These are phyloP conservation scores for Aphanomyces cochlioides DNA, from an alignment of 352 stramenopile genomes.

Conservation along the genomic window DNA sequence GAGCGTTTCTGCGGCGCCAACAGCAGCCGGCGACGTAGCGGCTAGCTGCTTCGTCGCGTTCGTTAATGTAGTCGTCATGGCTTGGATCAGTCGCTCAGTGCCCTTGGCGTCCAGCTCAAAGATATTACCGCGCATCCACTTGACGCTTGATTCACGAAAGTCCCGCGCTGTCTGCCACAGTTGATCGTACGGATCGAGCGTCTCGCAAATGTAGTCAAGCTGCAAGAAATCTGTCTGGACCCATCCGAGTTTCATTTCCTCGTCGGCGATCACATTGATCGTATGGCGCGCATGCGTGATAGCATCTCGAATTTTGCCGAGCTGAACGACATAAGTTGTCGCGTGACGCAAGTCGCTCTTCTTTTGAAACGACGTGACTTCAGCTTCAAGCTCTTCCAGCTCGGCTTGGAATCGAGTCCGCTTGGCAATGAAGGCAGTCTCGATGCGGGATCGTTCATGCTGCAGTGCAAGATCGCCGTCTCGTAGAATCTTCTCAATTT, in stretches of 20 bases:
- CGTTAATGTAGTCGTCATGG: constrained; percentile 53
- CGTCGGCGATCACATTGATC: constrained; percentile 51
- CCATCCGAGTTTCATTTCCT: constrained; percentile 68
- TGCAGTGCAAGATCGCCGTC: constrained; percentile 55
- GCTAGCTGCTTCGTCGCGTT: constrained; percentile 58
- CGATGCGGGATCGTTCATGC: constrained; percentile 59
- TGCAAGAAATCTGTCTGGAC: constrained; percentile 65
- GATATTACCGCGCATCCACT: constrained; percentile 59
- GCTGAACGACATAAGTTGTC: constrained; percentile 69
- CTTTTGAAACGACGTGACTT: constrained; percentile 66
- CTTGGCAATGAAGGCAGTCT: constrained; percentile 66
- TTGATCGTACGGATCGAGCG: constrained; percentile 71
- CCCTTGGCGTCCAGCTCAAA: constrained; percentile 58
- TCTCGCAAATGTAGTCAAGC: constrained; percentile 68
- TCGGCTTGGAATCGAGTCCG: constrained; percentile 64
- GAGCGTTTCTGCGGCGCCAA: constrained; percentile 63
- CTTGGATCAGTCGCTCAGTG: constrained; percentile 38
- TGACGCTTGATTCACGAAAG: constrained; percentile 66
- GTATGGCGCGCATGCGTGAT: constrained; percentile 52
- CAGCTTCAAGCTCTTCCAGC: constrained; percentile 68
- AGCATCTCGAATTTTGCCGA: constrained; percentile 68
- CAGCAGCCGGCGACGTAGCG: constrained; percentile 48
- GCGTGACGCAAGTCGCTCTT: constrained; percentile 72
- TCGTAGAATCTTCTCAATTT: constrained; percentile 52
- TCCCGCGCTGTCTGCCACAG: constrained; percentile 67